Evolutionary conservation across 345 rosid species (phyloP), one percentile per base, ranked within the genome.

Genomic region (Citrus trifoliata): DNA sequence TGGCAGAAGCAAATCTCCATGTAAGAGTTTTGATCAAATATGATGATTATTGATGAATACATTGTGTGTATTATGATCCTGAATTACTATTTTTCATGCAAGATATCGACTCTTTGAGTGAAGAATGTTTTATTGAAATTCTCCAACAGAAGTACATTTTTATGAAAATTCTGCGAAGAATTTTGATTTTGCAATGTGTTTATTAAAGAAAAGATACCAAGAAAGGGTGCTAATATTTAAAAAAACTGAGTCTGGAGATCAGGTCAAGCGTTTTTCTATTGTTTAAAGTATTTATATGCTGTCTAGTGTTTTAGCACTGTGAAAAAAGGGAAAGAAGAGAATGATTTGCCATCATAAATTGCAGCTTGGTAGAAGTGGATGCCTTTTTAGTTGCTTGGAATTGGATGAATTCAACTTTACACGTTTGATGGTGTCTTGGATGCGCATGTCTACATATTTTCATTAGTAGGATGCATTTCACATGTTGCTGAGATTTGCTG

Each of bases 1-100:
- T 92, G 86, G 93, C 92, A n/a, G 99, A 97, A 74, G 98, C 95
- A 73, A 86, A 97, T 90, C 95, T 97, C 75, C 82, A 94, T 85
- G 99, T 97, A 89, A 87, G 90, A 79, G 75, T 32, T 24, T 7
- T 65, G 55, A 37, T 40, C 25, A 58, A 60, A 40, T 64, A 25
- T 4, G 21, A 6, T 67, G 27, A 40, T 25, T 60, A 58, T 7
- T 51, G 6, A 35, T 60, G 81, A 30, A 64, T 75, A 62, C 30
- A 42, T 66, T 7, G 28, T 27, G 37, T 4, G 32, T 30, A 14
- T 30, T 33, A 58, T 62, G 30, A 37, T 56, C 25, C 42, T 65
- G 46, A 59, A 62, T 69, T 64, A 62, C 62, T 16, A 59, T 53
- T 21, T 37, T 61, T 33, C 22, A 60, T 48, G 58, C 58, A 7